phyloP scores from a whole-genome alignment of 2,329 filamentous ascomycete genomes.

The Chaetomiaceae sp. region DNA sequence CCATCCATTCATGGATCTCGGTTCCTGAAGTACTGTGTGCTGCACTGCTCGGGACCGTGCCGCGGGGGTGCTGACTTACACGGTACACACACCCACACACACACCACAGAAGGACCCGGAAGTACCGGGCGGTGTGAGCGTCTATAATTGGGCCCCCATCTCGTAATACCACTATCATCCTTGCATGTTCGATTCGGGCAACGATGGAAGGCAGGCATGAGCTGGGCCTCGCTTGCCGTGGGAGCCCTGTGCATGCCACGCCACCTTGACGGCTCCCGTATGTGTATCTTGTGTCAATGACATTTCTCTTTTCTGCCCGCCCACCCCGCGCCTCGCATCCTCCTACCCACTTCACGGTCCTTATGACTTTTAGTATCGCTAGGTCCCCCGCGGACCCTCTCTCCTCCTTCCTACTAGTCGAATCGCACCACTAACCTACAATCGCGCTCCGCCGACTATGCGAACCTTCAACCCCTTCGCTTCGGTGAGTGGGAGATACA shows the following conservation, averaged over 20 bases:
- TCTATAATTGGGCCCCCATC: slow-evolving; percentile 2
- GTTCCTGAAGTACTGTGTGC: no score
- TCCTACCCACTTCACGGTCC: background rate
- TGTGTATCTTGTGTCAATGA: slow-evolving; percentile 1
- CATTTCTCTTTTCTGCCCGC: slow-evolving; percentile 1
- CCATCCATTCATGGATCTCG: no score
- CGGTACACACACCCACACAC: background rate
- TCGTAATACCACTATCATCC: slow-evolving; percentile 6
- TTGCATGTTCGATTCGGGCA: slow-evolving; percentile 7
- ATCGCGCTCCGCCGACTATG: slow-evolving; percentile 37
- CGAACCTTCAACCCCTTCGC: slow-evolving; percentile 55
- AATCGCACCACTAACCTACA: background rate
- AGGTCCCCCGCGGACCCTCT: slow-evolving; percentile 11
- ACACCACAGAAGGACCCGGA: no score
- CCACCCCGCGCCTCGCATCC: slow-evolving; percentile 1
- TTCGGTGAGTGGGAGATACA: slow-evolving; percentile 48
- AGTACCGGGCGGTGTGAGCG: slow-evolving; percentile 11
- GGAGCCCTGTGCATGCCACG: slow-evolving; percentile 9
- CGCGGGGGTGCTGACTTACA: background rate
- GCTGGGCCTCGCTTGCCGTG: slow-evolving; percentile 14
- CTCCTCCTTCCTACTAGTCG: slow-evolving; percentile 7
- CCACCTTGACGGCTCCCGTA: slow-evolving; percentile 12
- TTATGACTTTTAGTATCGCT: slow-evolving; percentile 13
- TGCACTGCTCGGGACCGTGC: background rate
- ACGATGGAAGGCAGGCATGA: slow-evolving; percentile 2